Conservation (phyloP, 176 grass and related monocot genomes). For the Bothriochloa decipiens region DNA sequence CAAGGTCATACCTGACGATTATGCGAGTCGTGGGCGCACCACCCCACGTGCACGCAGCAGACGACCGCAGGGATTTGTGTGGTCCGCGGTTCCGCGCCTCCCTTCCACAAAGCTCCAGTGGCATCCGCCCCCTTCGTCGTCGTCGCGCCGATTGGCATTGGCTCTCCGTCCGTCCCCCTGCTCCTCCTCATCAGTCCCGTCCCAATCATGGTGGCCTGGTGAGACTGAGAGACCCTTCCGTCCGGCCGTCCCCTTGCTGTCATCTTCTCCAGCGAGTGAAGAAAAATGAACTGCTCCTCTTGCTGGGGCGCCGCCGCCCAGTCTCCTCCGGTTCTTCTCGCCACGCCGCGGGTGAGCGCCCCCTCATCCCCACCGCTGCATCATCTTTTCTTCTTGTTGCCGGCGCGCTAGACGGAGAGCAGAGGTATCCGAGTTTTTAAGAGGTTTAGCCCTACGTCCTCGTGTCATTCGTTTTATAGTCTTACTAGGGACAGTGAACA, state of each 20-base stretch:
- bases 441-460: neutral
- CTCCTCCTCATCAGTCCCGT: neutral
- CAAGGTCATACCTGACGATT: neutral
- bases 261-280: neutral
- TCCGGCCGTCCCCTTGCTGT: neutral
- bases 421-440: too few relatives aligned
- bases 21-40: slow-evolving; percentile 1
- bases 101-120: slow-evolving; percentile 11
- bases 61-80: slow-evolving; percentile 35
- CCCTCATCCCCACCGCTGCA: neutral
- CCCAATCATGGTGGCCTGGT: neutral
- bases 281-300: slow-evolving; percentile 34
- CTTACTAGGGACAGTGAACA: rapidly evolving
- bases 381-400: too few relatives aligned
- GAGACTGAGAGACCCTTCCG: slow-evolving; percentile 3
- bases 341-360: slow-evolving; percentile 37
- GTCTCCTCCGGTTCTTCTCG: slow-evolving; percentile 45
- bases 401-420: neutral
- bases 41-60: neutral
- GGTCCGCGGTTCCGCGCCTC: slow-evolving; percentile 7
- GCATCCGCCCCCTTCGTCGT: slow-evolving; percentile 21
- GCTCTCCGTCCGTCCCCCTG: neutral
- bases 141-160: neutral
- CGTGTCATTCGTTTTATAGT: rapidly evolving
- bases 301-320: slow-evolving; percentile 24